Conservation (phyloP, 2,329 filamentous ascomycete genomes). For the Sarocladiaceae sp. region DNA sequence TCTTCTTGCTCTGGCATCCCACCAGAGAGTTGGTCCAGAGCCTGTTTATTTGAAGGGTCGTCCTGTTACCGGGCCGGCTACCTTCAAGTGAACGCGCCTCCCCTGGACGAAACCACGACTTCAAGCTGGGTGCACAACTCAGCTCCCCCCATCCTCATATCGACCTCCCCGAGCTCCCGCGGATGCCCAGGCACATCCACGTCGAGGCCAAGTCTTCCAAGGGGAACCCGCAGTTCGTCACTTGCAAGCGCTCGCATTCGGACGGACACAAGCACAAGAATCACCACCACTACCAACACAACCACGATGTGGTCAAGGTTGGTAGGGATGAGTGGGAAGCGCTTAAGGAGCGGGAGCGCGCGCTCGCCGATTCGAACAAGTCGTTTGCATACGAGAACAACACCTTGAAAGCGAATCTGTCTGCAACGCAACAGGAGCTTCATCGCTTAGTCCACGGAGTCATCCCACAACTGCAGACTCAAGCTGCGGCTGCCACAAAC, state of each 20-base stretch:
- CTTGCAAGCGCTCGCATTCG: constrained; percentile 4
- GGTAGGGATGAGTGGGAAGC: not conserved
- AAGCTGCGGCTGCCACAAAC: constrained; percentile 36
- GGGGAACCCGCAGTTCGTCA: constrained; percentile 5
- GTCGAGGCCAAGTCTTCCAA: constrained; percentile 9
- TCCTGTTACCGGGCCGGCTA: not conserved
- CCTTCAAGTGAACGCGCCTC: constrained; percentile 7
- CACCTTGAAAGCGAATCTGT: not conserved
- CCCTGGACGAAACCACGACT: constrained; percentile 2
- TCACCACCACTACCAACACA: constrained; percentile 1
- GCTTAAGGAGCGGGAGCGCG: not conserved
- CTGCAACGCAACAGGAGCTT: not conserved
- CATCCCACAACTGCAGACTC: not conserved
- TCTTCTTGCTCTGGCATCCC: constrained; percentile 1
- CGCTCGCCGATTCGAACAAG: constrained; percentile 5
- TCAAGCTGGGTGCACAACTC: constrained; percentile 9
- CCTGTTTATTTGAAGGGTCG: constrained; percentile 6
- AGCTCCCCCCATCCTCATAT: constrained; percentile 9
- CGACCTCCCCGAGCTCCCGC: constrained; percentile 10
- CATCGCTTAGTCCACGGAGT: constrained; percentile 3
- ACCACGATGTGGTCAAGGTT: constrained; percentile 5
- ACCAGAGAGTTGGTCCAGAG: constrained; percentile 7
- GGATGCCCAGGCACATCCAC: constrained; percentile 8
- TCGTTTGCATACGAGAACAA: constrained; percentile 6
- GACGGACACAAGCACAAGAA: constrained; percentile 8